Base-by-base conservation (phyloP, 495 filamentous ascomycete species). In the Aspergillus heteromorphus region DNA sequence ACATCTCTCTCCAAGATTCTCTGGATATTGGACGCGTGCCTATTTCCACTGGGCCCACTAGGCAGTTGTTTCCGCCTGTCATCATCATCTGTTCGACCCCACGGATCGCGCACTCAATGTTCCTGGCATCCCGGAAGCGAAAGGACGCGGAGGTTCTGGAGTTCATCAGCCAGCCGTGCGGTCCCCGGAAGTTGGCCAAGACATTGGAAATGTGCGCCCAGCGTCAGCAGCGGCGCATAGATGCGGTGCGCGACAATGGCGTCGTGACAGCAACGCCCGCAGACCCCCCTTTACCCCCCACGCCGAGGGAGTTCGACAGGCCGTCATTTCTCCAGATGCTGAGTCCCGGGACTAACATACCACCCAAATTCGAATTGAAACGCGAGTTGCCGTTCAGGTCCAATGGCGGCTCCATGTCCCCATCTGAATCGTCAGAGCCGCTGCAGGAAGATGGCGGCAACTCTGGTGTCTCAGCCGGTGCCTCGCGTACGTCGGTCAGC, bases 81-180 rank as follows among this genome's bases (percentile, higher is more conserved):
- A 47, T 69, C 1, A 64, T 65, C 0, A 59, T 69, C 8, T 69
- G 66, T 34, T 59, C 64, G 19, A 62, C 62, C 0, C 66, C 66
- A 0, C 56, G 64, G 30, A 54, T 59, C 38, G 66, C 62, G 0
- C 66, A 69, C 27, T 36, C 40, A 20, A 56, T 67, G 48, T 27
- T 27, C 23, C 23, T 27, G 23, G 23, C 23, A 27, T 27, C 23
- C 23, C 23, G 23, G 23, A 27, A 7, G 7, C 23, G 23, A 27
- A 27, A 27, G 23, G 23, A 27, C 23, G 23, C 23, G 7, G 23
- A 27, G 23, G 23, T 27, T 27, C 23, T 27, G 18, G 64, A 69
- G 25, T 66, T 69, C 34, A 58, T 70, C 29, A 66, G 63, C 49
- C 67, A 70, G 29, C 67, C 67, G 0, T 70, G 64, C 55, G 67